Percentiles rank a stretch among this genome's conserved stretches.
These are phyloP conservation scores for Candida dajiaensis DNA, from an alignment of 805 yeast species.

Conservation along the genomic window DNA sequence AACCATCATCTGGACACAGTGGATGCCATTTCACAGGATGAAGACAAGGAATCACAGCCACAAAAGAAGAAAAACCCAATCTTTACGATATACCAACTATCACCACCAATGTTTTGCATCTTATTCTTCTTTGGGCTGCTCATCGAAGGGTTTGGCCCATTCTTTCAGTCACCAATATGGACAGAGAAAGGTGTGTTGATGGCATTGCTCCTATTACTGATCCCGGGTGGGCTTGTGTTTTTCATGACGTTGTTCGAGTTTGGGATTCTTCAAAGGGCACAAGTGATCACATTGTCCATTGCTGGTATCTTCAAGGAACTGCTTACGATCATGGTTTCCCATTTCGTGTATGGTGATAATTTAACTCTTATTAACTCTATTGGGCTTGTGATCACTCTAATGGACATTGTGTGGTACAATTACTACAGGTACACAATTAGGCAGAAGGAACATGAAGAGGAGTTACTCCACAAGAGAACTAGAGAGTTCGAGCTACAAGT, in stretches of 20 bases:
- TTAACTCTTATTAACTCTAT: slow-evolving; percentile 60
- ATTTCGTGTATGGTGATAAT: slow-evolving; percentile 66
- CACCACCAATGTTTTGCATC: slow-evolving; percentile 75
- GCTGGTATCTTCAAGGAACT: slow-evolving; percentile 94
- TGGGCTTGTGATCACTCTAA: slow-evolving; percentile 70
- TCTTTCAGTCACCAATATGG: slow-evolving; percentile 60
- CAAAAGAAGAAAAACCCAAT: slow-evolving; percentile 57
- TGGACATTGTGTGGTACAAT: slow-evolving; percentile 82
- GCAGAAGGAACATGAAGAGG: background rate
- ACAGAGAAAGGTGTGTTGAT: slow-evolving; percentile 43
- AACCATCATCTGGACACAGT: slow-evolving; percentile 33
- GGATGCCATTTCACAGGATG: background rate
- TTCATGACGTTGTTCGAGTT: slow-evolving; percentile 87
- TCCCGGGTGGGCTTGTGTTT: slow-evolving; percentile 87
- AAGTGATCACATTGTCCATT: slow-evolving; percentile 78
- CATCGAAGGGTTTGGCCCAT: slow-evolving; percentile 61
- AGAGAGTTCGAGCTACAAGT: background rate
- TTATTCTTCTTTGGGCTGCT: slow-evolving; percentile 57
- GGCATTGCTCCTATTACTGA: slow-evolving; percentile 53
- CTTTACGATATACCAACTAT: slow-evolving; percentile 71
- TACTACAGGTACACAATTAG: slow-evolving; percentile 41
- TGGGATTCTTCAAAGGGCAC: slow-evolving; percentile 72
- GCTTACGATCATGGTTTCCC: slow-evolving; percentile 67
- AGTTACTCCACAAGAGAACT: background rate
- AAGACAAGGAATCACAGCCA: background rate